Evolutionary conservation across 2,329 filamentous ascomycete genomes (phyloP), one percentile per base, ranked within the genome.

Genomic region (Pseudogymnoascus sp.): DNA sequence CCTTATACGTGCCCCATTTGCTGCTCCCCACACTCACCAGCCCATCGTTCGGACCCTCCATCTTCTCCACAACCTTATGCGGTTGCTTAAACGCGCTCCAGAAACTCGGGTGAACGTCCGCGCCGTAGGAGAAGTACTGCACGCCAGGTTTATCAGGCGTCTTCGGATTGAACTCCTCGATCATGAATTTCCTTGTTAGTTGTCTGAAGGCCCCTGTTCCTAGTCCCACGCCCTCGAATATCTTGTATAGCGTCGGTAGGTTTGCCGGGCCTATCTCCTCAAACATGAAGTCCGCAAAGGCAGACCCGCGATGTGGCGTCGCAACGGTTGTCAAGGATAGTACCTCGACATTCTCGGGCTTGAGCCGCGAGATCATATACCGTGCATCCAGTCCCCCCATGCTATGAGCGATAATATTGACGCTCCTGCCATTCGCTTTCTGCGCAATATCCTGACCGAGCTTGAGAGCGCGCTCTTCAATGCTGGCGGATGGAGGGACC

Each of bases 391-490:
- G 78, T 1, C 86, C 85, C 60, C 86, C 85, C 85, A 87, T 87
- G 68, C 80, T 84, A 76, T 92, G 89, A 43, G 85, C 85, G 19
- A 92, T 80, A 65, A 96, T 90, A 72, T 90, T 91, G 68, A 96
- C 90, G 61, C 87, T 84, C 66, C 76, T 77, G 16, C 79, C 79
- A 21, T 73, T 69, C 1, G 81, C 78, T 62, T 71, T 74, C 21
- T 74, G 70, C 60, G 78, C 78, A 65, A 88, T 86, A 67, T 83
- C 79, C 67, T 76, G 71, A 34, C 80, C 79, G n/a, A 89, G 79
- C 69, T 80, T 80, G 65, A 80, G 79, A 25, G 86, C 85, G 63
- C 85, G 82, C 66, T 82, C 78, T 73, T 84, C 81, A 71, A 89
- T 87, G 64, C 80, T 84, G 39, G 80, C 81, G 3, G 83, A 84